A percentile compares a stretch with the other conserved stretches of the same genome.
phyloP scores from a whole-genome alignment of 345 rosid genomes.

The Sonneratia alba region DNA sequence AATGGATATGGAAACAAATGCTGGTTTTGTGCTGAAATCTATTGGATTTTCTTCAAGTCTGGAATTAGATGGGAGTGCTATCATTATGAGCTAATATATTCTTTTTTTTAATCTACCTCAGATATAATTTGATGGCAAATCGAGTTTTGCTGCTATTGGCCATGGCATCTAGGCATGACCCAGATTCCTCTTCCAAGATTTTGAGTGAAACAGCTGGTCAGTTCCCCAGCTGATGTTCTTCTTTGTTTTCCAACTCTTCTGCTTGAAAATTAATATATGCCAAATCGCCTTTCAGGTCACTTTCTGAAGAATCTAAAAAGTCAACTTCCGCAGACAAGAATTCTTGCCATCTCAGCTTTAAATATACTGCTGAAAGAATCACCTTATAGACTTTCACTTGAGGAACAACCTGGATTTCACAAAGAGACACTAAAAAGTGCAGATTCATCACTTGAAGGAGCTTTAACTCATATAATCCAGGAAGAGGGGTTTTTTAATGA shows the following conservation, averaged over 20 bases:
- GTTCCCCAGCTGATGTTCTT: conserved; percentile 8
- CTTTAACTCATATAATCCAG: conserved; percentile 64
- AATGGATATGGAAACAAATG: neutral
- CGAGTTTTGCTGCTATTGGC: conserved; percentile 88
- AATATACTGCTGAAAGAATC: conserved; percentile 90
- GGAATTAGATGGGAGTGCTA: neutral
- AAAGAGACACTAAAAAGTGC: conserved; percentile 29
- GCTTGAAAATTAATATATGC: neutral
- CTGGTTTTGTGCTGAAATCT: neutral
- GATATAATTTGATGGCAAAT: conserved; percentile 98
- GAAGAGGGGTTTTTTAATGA: conserved; percentile 88
- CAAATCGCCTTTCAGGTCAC: conserved; percentile 56
- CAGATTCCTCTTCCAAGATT: conserved; percentile 58
- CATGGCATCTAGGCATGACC: conserved; percentile 70
- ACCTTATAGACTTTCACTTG: conserved; percentile 61
- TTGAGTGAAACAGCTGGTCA: conserved; percentile 81
- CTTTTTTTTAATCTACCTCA: conserved; percentile 17
- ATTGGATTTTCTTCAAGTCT: neutral
- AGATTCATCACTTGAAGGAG: conserved; percentile 70
- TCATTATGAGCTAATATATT: neutral
- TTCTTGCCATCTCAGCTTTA: conserved; percentile 92
- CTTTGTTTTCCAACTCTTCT: neutral
- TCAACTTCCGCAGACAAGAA: conserved; percentile 98
- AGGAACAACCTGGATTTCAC: conserved; percentile 24
- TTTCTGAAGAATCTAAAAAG: conserved; percentile 88